A percentile compares a stretch with the other conserved stretches of the same genome.
These are phyloP conservation scores for Orbilia blumenaviensis DNA, from an alignment of 2,329 filamentous ascomycete genomes.

Conservation along the genomic window DNA sequence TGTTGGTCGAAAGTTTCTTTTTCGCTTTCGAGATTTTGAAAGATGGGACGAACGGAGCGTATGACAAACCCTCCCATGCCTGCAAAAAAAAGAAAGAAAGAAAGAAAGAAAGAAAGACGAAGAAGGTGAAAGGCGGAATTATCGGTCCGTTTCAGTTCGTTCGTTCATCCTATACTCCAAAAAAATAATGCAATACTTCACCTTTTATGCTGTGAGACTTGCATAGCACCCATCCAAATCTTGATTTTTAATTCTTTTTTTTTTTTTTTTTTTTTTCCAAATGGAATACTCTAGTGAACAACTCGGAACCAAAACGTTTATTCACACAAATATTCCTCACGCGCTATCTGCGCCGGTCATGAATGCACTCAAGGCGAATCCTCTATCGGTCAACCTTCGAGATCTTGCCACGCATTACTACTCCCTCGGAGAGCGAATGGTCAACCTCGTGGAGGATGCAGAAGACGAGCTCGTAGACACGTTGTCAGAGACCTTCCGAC, in stretches of 20 bases:
- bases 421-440: conserved; percentile 80
- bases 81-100: no score
- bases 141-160: not conserved
- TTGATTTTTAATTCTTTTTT: not conserved
- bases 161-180: not conserved
- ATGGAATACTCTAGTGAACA: conserved; percentile 61
- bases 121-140: not conserved
- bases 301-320: conserved; percentile 67
- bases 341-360: conserved; percentile 81
- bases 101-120: no score
- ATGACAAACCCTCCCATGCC: not conserved
- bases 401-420: conserved; percentile 89
- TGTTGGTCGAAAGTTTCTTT: conserved; percentile 58
- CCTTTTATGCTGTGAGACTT: conserved; percentile 8
- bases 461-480: conserved; percentile 79
- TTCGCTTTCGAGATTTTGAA: conserved; percentile 11
- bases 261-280: not conserved
- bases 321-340: conserved; percentile 79
- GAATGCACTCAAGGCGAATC: conserved; percentile 89
- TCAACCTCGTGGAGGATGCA: conserved; percentile 86
- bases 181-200: not conserved
- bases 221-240: not conserved
- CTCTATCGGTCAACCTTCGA: conserved; percentile 82
- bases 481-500: conserved; percentile 79
- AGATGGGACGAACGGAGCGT: conserved; percentile 32